Evolutionary conservation across 116 monocot species (phyloP), one percentile per base, ranked within the genome.

Genomic region (Cymodocea nodosa): DNA sequence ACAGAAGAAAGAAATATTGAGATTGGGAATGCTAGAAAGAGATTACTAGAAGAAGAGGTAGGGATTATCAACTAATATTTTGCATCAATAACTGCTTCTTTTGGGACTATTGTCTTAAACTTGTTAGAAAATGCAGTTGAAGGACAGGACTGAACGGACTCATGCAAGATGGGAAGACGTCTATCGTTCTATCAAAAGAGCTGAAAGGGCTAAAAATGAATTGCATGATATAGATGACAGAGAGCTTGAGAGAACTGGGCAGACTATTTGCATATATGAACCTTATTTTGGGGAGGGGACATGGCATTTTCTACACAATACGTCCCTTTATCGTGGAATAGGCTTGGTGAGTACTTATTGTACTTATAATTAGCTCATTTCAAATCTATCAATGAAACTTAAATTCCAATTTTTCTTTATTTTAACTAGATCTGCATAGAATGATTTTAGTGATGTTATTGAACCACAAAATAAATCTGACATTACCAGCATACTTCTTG

Each of bases 81-180:
- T 15, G 15, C 19, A 63, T 60, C 15, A 25, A n/a, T 8, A 60
- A 35, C 35, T 48, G 30, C 14, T 61, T 68, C n/a, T n/a, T 65
- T 61, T 36, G 15, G 13, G 39, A 15, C 15, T 19, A 55, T n/a
- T n/a, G n/a, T 49, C 22, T 5, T 62, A 49, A 61, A 61, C 15
- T 61, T 35, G 36, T 76, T 49, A 76, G 15, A 57, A 72, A 30
- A 54, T 84, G 69, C 79, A 95, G 98, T 78, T 98, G 72, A 98
- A 86, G 75, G 81, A 84, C 59, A 85, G 98, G 63, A 80, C 65
- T 66, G 89, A 86, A 30, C 92, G 82, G 60, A 73, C 77, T 59
- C 85, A 85, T 80, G 92, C 86, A 73, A 84, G 82, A 65, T 98
- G 98, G 98, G 98, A 98, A 78, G 98, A 98, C 56, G 92, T 98